Percentiles rank a stretch among this genome's conserved stretches.
Evolutionary conservation across 805 yeast species (phyloP).

Genomic region (Sugiyamaella chiloensis): DNA sequence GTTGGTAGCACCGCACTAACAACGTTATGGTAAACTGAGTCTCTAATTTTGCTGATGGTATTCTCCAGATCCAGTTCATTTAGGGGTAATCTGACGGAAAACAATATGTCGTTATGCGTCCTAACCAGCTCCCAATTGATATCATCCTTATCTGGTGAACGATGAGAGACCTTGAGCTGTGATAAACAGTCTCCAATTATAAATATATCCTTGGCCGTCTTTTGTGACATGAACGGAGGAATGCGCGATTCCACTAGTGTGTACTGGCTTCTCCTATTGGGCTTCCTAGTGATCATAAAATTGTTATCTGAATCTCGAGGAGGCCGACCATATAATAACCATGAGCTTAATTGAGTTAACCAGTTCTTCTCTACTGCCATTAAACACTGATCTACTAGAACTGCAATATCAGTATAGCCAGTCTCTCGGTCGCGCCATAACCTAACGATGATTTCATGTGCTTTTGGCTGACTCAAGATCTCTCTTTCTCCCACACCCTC

Average conservation of each 20-base stretch:
- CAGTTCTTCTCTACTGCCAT: slow-evolving; percentile 20
- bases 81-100: slow-evolving; percentile 12
- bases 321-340: slow-evolving; percentile 25
- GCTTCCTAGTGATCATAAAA: slow-evolving; percentile 19
- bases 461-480: slow-evolving; percentile 5
- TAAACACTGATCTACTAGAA: slow-evolving; percentile 15
- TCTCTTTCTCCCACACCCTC: slow-evolving; percentile 1
- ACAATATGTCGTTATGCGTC: slow-evolving; percentile 9
- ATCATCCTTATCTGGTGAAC: background rate
- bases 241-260: slow-evolving; percentile 9
- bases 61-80: slow-evolving; percentile 9
- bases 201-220: slow-evolving; percentile 19
- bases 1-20: slow-evolving; percentile 13
- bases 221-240: slow-evolving; percentile 10
- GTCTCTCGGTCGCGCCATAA: slow-evolving; percentile 15
- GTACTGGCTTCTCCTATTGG: slow-evolving; percentile 6
- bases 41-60: background rate
- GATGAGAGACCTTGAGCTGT: background rate
- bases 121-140: background rate
- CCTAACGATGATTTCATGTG: slow-evolving; percentile 15
- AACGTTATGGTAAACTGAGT: slow-evolving; percentile 17
- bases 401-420: slow-evolving; percentile 16
- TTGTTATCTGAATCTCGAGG: slow-evolving; percentile 13
- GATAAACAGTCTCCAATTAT: slow-evolving; percentile 18
- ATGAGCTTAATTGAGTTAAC: slow-evolving; percentile 21